Conservation (phyloP, 257 asterid species). For the Solanum chiquidenum region DNA sequence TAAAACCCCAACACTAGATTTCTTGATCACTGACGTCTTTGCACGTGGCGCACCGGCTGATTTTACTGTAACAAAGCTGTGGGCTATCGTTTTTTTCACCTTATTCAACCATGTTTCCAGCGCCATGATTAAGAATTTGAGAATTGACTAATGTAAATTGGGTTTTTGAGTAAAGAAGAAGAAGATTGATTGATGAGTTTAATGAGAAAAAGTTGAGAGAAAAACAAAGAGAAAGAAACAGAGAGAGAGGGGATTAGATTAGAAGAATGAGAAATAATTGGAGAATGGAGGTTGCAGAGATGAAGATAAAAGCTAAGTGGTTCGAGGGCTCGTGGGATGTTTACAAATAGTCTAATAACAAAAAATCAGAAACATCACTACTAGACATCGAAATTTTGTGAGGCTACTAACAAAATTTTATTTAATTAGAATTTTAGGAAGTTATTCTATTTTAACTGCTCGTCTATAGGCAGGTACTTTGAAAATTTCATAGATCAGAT, state of each 20-base stretch:
- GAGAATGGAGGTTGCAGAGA: conserved; percentile 27
- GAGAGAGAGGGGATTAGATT: not conserved
- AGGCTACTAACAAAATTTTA: fast-evolving
- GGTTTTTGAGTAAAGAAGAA: not conserved
- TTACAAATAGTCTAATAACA: conserved; percentile 14
- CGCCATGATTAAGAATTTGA: not conserved
- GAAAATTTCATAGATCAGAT: no score
- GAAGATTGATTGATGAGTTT: not conserved
- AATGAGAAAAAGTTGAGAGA: not conserved
- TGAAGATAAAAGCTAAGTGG: conserved; percentile 26
- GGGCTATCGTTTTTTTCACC: conserved; percentile 37
- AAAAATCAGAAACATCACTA: not conserved
- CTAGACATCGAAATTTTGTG: no score
- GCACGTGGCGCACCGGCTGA: conserved; percentile 19
- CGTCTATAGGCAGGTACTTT: fast-evolving
- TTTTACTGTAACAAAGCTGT: conserved; percentile 33
- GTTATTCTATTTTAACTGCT: no score
- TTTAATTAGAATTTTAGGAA: no score
- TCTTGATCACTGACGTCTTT: conserved; percentile 27
- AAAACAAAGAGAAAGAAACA: conserved; percentile 1
- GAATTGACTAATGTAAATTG: not conserved
- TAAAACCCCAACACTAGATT: conserved; percentile 63
- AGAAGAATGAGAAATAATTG: conserved; percentile 22
- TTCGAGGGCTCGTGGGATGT: conserved; percentile 52
- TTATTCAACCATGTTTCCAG: conserved; percentile 9